Evolutionary conservation across 257 asterid genomes (phyloP), one percentile per base, ranked within the genome.

Genomic region (Cinchona pubescens): DNA sequence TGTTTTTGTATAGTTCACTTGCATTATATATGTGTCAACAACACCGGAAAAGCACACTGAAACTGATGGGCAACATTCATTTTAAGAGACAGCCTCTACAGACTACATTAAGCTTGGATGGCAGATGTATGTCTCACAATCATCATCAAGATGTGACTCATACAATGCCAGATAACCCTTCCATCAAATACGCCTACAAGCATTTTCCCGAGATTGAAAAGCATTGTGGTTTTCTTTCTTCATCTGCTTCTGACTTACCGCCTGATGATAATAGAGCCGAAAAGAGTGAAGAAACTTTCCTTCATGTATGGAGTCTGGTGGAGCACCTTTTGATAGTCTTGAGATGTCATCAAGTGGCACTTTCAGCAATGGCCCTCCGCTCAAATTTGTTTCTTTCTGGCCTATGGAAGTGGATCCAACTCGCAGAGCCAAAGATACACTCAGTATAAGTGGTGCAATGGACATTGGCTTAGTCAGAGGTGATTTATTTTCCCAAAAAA

Each of bases 321-420:
- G n/a, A n/a, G n/a, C n/a, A n/a, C n/a, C n/a, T n/a, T n/a, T n/a
- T n/a, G n/a, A n/a, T n/a, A n/a, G n/a, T n/a, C n/a, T n/a, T n/a
- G n/a, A n/a, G n/a, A n/a, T n/a, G n/a, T n/a, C n/a, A n/a, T n/a
- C n/a, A 37, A 66, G 14, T 18, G 18, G 38, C 18, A 25, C 46
- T 18, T 71, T 46, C 37, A 67, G 21, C 30, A 0, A 72, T 42
- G 81, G 73, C 37, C 63, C 73, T 53, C 77, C 81, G 18, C 45
- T 78, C 16, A 78, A 78, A 35, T 42, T 78, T 58, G 81, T 40
- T 19, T 78, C 81, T 46, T 78, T 78, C 45, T 78, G 81, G 81
- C 46, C 72, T 18, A 62, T 49, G 62, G 73, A 78, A 51, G 74
- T 78, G 29, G 76, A 71, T 72, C 77, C 81, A 4, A 21, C 23